Conservation (phyloP, 1,284 basidiomycete species). For the Cryptococcus sp. region DNA sequence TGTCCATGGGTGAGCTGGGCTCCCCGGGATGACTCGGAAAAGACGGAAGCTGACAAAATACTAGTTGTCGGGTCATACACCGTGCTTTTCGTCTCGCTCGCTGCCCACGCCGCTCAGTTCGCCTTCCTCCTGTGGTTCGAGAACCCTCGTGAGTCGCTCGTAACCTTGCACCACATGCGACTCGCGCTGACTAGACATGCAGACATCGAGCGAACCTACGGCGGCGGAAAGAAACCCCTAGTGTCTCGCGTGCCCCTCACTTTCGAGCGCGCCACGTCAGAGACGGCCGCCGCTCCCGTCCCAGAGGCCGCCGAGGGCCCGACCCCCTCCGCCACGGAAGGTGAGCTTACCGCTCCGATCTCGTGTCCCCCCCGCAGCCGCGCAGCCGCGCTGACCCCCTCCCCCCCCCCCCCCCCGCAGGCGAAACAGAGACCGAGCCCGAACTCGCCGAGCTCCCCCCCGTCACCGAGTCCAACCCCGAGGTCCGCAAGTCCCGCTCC, state of each 20-base stretch:
- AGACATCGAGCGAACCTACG: constrained; percentile 93
- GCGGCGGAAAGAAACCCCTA: constrained; percentile 74
- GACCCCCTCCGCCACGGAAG: constrained; percentile 69
- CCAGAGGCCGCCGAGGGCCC: constrained; percentile 8
- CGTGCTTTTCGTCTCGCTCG: constrained; percentile 87
- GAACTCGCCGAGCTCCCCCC: constrained; percentile 40
- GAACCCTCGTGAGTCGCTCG: constrained; percentile 74
- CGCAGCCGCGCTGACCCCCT: not conserved
- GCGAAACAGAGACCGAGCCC: constrained; percentile 65
- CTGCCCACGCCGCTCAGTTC: constrained; percentile 91
- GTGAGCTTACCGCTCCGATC: constrained; percentile 50
- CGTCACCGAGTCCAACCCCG: constrained; percentile 11
- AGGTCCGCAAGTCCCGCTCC: constrained; percentile 27
- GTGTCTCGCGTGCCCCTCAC: constrained; percentile 71
- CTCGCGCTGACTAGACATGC: not conserved
- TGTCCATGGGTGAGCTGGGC: constrained; percentile 62
- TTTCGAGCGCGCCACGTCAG: constrained; percentile 21
- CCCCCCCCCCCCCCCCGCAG: constrained; percentile 7
- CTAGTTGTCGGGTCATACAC: constrained; percentile 65
- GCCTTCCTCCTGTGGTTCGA: constrained; percentile 95
- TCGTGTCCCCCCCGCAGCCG: not conserved
- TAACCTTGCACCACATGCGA: not conserved
- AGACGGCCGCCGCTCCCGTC: constrained; percentile 2
- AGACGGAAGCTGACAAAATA: not conserved
- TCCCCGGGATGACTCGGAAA: not conserved